Evolutionary conservation across 805 yeast genomes (phyloP), one percentile per base, ranked within the genome.

Genomic region (Candida insectalens): DNA sequence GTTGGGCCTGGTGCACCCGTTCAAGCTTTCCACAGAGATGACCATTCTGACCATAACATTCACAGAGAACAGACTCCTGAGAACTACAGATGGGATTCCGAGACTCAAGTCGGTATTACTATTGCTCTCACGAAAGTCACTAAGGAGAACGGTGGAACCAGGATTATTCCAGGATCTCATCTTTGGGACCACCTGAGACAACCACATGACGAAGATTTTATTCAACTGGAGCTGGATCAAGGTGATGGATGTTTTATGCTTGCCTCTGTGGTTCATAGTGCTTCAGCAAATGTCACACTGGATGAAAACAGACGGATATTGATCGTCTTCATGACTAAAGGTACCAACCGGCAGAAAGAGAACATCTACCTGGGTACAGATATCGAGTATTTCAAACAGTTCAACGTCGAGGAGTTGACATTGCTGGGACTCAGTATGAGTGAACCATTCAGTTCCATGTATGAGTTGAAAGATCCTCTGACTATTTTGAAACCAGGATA

Each of bases 191-290:
- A 36, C 16, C 19, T 36, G 25, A 36, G 51, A 27, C 35, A 43
- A 26, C 55, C 52, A 16, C 35, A 43, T 18, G 42, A 46, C 10
- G 38, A 38, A 8, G 45, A 43, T 27, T 47, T 44, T 27, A 33
- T 47, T 8, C 45, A 52, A 19, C 45, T 46, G 19, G 59, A 55
- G 36, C 35, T 53, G 36, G 53, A 53, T 9, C 43, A 47, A 28
- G 60, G 60, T 17, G 62, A 57, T 36, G 49, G 40, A 2, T 46
- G 48, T 17, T 51, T 55, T 31, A 48, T 55, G 56, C 40, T 55
- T 19, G 59, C 48, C 3, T 49, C 56, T 5, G 40, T 46, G 14
- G 45, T 46, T 36, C 60, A 57, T 41, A 59, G 51, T 15, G 60
- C 53, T 6, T 42, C 53, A 28, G 49, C 55, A 3, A 57, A 57